Evolutionary conservation across 306 rosid genomes (phyloP), one percentile per base, ranked within the genome.

Genomic region (Senna siamea): DNA sequence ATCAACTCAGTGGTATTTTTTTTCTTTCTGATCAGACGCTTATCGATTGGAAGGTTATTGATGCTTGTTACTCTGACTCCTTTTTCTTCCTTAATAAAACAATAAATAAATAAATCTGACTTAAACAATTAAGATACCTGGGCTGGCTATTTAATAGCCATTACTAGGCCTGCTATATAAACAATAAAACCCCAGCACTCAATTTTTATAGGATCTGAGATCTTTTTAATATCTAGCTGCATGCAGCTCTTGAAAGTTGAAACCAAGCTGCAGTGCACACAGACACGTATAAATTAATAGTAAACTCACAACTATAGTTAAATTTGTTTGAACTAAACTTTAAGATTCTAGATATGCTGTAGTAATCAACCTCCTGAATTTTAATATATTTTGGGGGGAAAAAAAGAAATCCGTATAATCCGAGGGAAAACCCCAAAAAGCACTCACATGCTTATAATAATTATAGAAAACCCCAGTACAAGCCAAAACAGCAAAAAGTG

Each of bases 161-260:
- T 19, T 19, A 58, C 44, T 72, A 40, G 30, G 50, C 46, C 20
- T n/a, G 65, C 11, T 17, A 7, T 47, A 46, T 23, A 59, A 32
- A 59, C 64, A 71, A 64, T 19, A 73, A 48, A 46, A 79, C 52
- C 51, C 70, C 56, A 37, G 52, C 37, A 20, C 56, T 74, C 66
- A 64, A 54, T 60, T 18, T 35, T 74, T n/a, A 64, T 15, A 23
- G 64, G 55, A 19, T 47, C 53, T 47, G 44, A 9, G 65, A 75
- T 70, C 69, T 17, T 9, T 47, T 52, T 17, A 32, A 58, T 32
- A 59, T 71, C 6, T 62, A 28, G 19, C 35, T 50, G 35, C 59
- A 18, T 50, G 35, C 59, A 18, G 69, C 19, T 13, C 70, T 65
- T 43, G 53, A 71, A 64, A 76, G 28, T 10, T n/a, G 48, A 35